Base-by-base conservation (phyloP, 768 basidiomycete genomes). In the Russula compacta region DNA sequence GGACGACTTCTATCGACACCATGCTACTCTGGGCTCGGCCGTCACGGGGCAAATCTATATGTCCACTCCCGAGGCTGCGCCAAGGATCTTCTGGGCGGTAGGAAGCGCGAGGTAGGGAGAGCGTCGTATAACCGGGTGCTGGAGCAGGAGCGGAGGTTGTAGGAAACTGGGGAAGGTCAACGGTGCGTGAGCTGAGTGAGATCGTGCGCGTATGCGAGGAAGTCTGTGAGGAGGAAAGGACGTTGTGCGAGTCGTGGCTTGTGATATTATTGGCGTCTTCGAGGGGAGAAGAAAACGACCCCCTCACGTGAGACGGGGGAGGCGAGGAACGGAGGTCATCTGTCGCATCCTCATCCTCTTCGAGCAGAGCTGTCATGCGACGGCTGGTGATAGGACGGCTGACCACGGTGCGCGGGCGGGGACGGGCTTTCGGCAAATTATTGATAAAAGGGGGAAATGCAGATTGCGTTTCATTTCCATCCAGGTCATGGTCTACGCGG, bases 11-110 rank as follows among this genome's bases (percentile, higher is more conserved):
- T 44, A 95, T 83, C 53, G 84, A 91, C 15, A 88, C 87, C 92
- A 97, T 95, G 5, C 88, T 92, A 6, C 85, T 86, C 70, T 91
- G 88, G 7, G 92, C 92, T 11, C 91, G 74, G 4, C 92, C 91
- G 17, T 84, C 81, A 11, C 80, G 78, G 2, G 89, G 85, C 46
- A 92, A 75, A 72, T 95, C 90, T 15, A 93, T 73, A 51, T 77
- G 80, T 2, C 84, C 80, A 53, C 80, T 75, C 6, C 66, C 70
- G 2, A 70, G 68, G 14, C 74, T 73, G 0, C 73, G 59, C 69
- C 71, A 71, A 3, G 77, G 71, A 42, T 73, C 69, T 11, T 69
- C 67, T 8, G 75, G 74, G n/a, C 67, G 68, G 65, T 78, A 78
- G 1, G 73, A 74, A 2, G 80, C 79, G 21, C 74, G 73, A 2